Evolutionary conservation across 257 asterid species (phyloP).

Genomic region (Ilex asprella): DNA sequence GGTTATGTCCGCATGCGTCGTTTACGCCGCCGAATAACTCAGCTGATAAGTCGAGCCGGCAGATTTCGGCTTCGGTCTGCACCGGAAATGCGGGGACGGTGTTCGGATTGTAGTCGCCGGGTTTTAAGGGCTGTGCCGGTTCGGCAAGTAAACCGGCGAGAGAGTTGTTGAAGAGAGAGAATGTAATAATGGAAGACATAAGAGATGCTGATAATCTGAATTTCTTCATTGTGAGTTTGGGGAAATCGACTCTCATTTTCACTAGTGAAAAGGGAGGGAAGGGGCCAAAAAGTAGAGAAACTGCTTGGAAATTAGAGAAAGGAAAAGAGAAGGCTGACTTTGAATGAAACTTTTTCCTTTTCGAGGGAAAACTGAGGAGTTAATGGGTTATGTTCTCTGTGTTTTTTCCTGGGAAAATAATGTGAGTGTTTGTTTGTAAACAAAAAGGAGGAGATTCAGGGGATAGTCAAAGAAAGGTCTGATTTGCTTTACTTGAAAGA

Average conservation of each 20-base stretch:
- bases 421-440: background rate
- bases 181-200: conserved; percentile 5
- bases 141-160: conserved; percentile 47
- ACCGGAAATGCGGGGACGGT: conserved; percentile 91
- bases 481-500: conserved; percentile 1
- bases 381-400: background rate
- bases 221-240: no score
- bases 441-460: conserved; percentile 1
- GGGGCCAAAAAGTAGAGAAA: background rate
- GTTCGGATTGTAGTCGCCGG: conserved; percentile 50
- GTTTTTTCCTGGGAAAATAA: background rate
- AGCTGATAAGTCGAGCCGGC: conserved; percentile 72
- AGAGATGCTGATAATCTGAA: no score
- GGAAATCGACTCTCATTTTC: no score
- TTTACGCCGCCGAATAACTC: conserved; percentile 92
- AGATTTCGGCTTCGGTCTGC: conserved; percentile 49
- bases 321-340: no score
- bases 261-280: background rate
- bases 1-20: conserved; percentile 76
- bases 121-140: conserved; percentile 70
- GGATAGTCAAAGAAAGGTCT: conserved; percentile 5
- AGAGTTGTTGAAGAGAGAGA: conserved; percentile 14
- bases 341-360: no score
- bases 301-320: conserved; percentile 1
- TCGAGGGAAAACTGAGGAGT: no score